These are phyloP conservation scores for Zhuliangozyma parablackwelliae DNA, from an alignment of 1,139 yeast genomes.

Conservation along the genomic window DNA sequence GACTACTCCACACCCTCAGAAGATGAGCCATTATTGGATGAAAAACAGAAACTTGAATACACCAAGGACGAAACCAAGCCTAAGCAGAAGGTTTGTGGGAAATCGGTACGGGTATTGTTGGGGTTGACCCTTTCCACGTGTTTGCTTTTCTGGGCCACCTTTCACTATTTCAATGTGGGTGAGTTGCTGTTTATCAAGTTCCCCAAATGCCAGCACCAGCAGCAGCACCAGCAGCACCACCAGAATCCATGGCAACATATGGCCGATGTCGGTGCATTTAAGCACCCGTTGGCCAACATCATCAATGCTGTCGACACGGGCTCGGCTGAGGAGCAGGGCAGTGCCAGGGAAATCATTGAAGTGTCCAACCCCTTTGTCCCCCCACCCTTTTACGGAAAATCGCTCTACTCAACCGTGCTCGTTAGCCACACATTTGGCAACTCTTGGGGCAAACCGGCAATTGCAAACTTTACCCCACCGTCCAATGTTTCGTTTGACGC, in stretches of 20 bases:
- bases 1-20: conserved; percentile 2
- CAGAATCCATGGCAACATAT: not conserved
- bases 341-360: conserved; percentile 17
- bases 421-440: conserved; percentile 34
- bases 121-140: too few relatives aligned
- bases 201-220: too few relatives aligned
- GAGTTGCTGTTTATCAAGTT: too few relatives aligned
- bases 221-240: not conserved
- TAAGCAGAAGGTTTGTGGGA: too few relatives aligned
- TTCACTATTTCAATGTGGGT: too few relatives aligned
- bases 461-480: conserved; percentile 24
- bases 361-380: conserved; percentile 30
- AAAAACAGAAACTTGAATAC: not conserved
- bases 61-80: too few relatives aligned
- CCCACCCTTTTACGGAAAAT: conserved; percentile 21
- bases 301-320: not conserved
- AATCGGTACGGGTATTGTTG: too few relatives aligned
- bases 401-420: conserved; percentile 22
- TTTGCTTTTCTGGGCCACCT: too few relatives aligned
- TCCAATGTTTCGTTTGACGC: conserved; percentile 44
- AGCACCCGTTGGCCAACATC: not conserved
- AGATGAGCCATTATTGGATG: not conserved
- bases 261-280: not conserved
- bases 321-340: not conserved
- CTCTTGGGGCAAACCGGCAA: conserved; percentile 34